A percentile compares a stretch with the other conserved stretches of the same genome.
These are phyloP conservation scores for Termitomyces sp. DNA, from an alignment of 768 basidiomycete species.

Conservation along the genomic window DNA sequence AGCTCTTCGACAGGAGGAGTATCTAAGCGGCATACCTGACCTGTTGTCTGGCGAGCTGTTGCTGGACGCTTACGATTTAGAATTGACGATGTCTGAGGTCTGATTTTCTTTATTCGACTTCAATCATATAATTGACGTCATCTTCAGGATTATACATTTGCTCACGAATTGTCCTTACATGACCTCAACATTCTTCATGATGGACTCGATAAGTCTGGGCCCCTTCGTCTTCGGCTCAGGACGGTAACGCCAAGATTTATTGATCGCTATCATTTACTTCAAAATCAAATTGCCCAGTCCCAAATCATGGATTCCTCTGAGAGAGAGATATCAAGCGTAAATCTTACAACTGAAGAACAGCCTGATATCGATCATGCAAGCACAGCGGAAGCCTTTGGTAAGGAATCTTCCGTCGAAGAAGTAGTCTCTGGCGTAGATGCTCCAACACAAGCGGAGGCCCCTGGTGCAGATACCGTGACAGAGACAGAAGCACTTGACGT, in stretches of 20 bases:
- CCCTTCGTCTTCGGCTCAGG: slow-evolving; percentile 54
- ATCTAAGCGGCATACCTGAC: slow-evolving; percentile 39
- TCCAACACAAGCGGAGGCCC: background rate
- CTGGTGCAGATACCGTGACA: background rate
- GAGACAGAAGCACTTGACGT: background rate
- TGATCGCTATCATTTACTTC: slow-evolving; percentile 56
- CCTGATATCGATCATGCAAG: background rate
- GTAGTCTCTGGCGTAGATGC: background rate
- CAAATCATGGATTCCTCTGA: slow-evolving; percentile 10
- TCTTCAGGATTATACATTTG: slow-evolving; percentile 60
- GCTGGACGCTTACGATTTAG: slow-evolving; percentile 67
- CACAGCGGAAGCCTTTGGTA: background rate
- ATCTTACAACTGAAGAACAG: background rate
- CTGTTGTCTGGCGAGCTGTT: slow-evolving; percentile 57
- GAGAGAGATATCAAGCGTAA: background rate
- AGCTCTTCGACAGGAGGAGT: slow-evolving; percentile 60
- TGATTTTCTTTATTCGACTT: slow-evolving; percentile 3
- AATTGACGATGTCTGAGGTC: slow-evolving; percentile 64
- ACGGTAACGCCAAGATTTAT: slow-evolving; percentile 55
- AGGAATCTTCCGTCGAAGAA: background rate
- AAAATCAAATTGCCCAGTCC: slow-evolving; percentile 43
- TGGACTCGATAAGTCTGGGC: slow-evolving; percentile 54
- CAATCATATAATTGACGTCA: background rate
- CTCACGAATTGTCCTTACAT: slow-evolving; percentile 65
- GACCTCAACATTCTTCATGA: slow-evolving; percentile 70